Conservation (phyloP, 805 yeast species). For the Saturnispora sanitii region DNA sequence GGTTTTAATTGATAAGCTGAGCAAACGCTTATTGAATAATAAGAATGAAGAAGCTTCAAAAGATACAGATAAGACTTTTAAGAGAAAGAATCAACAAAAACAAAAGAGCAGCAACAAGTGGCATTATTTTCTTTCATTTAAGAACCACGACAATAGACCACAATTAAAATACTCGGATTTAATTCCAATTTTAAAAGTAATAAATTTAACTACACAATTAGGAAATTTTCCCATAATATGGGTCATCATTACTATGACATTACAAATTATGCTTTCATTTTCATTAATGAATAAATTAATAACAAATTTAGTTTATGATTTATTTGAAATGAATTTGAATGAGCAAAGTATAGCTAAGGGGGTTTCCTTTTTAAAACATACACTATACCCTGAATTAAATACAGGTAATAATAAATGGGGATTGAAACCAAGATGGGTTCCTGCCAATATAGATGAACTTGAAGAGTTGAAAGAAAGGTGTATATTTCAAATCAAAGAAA, state of each 20-base stretch:
- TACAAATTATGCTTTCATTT: conserved; percentile 1
- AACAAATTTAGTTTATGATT: conserved; percentile 16
- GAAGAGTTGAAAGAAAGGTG: not conserved
- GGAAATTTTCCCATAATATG: conserved; percentile 8
- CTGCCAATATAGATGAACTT: not conserved
- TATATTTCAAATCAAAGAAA: not conserved
- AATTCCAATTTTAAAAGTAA: conserved; percentile 6
- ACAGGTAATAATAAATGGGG: conserved; percentile 2
- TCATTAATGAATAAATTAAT: conserved; percentile 6
- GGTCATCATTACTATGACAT: conserved; percentile 4
- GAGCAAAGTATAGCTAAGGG: conserved; percentile 40
- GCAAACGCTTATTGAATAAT: not conserved
- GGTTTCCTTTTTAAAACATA: conserved; percentile 31
- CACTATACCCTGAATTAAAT: conserved; percentile 30
- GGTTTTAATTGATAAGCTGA: conserved; percentile 28
- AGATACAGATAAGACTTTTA: too few relatives aligned
- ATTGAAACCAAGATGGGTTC: conserved; percentile 6
- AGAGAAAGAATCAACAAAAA: too few relatives aligned
- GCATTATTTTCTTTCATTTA: not conserved
- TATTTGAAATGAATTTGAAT: conserved; percentile 47
- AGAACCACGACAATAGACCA: not conserved
- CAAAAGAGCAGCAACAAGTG: not conserved
- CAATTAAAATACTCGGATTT: conserved; percentile 9
- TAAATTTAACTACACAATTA: conserved; percentile 1
- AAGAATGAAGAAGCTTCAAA: not conserved